Evolutionary conservation across 2,329 filamentous ascomycete species (phyloP), one percentile per base, ranked within the genome.

Genomic region (Aspergillus tubingensis): DNA sequence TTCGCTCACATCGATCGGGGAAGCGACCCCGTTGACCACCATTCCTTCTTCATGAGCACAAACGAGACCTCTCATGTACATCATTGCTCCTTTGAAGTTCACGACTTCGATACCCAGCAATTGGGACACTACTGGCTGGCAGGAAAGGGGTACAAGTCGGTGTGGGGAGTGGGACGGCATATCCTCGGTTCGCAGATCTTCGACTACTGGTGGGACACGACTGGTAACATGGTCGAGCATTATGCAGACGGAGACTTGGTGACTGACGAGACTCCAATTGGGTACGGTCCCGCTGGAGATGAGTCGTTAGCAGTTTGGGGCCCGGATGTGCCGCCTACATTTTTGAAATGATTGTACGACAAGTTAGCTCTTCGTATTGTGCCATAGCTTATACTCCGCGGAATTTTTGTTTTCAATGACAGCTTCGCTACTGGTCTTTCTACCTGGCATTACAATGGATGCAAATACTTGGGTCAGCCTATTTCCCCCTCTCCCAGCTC

Each of bases 1-100:
- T 85, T 85, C 67, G 73, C 75, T 1, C 82, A 84, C 60, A 76
- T 85, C 53, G 83, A 85, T 62, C 75, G 78, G 0, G 83, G 82
- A 0, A 67, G 73, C 0, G 71, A 74, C 0, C 75, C 76, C 21
- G 78, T 81, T 0, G 83, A 85, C 66, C 83, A 85, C 63, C 83
- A 85, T 62, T 77, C 75, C 5, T 81, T 85, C 58, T 85, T 85
- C 74, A 74, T 85, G 64, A 70, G 62, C 17, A 64, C 66, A 0
- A 68, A 69, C n/a, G 50, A 62, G 0, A 67, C 64, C 30, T 62
- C 69, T 0, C 81, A 83, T 62, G 80, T 84, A 0, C 82, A 84
- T 55, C 82, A 85, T 66, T 77, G 75, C 39, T 75, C 71, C 0
- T 85, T 82, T 53, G 82, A 84, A 58, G 80, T 83, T 0, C 79